Evolutionary conservation across 1,284 basidiomycete genomes (phyloP).

Genomic region (Sporisorium iseilematis-ciliati): DNA sequence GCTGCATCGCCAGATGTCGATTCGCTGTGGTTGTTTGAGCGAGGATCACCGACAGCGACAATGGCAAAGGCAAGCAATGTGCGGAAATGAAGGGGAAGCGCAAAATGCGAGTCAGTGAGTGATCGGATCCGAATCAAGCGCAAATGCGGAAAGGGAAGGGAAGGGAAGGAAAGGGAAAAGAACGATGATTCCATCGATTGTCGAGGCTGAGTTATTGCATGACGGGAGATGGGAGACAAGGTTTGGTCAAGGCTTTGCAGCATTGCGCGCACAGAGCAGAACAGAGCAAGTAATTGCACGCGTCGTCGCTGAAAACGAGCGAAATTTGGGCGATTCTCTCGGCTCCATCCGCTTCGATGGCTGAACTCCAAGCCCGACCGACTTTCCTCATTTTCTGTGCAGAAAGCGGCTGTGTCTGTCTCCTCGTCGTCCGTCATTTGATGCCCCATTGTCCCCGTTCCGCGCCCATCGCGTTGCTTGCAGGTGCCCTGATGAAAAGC

Average conservation of each 20-base stretch:
- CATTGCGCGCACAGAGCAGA: constrained; percentile 5
- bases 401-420: background rate
- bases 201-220: constrained; percentile 10
- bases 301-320: constrained; percentile 1
- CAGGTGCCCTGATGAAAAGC: background rate
- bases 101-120: constrained; percentile 14
- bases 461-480: background rate
- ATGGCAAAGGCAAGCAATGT: background rate
- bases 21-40: constrained; percentile 2
- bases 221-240: background rate
- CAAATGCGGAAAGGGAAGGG: background rate
- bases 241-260: too few species aligned
- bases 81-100: background rate
- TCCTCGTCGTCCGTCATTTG: background rate
- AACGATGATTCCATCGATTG: background rate
- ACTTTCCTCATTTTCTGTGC: background rate
- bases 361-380: background rate
- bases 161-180: too few species aligned
- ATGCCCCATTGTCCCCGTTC: background rate
- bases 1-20: constrained; percentile 29
- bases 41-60: background rate
- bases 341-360: constrained; percentile 7
- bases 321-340: constrained; percentile 14
- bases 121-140: constrained; percentile 12
- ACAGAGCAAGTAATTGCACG: background rate